Conservation (phyloP, 1,139 yeast genomes). For the Yamadazyma aaseri region DNA sequence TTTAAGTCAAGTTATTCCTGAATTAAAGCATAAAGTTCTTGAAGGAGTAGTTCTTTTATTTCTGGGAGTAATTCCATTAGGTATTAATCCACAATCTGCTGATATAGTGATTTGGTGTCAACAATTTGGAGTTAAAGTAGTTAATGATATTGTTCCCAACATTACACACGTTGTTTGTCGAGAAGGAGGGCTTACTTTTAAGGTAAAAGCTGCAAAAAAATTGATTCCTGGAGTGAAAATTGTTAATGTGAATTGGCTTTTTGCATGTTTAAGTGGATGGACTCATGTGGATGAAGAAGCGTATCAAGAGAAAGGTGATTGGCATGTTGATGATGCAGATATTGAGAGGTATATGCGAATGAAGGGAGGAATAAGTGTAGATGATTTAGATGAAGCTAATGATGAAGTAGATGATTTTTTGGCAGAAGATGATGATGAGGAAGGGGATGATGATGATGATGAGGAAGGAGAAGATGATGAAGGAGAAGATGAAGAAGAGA, state of each 20-base stretch:
- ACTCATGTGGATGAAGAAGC: conserved; percentile 61
- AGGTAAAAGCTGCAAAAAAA: conserved; percentile 73
- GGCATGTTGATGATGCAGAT: conserved; percentile 44
- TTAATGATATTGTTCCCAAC: conserved; percentile 64
- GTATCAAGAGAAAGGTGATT: conserved; percentile 50
- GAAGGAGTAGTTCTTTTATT: conserved; percentile 70
- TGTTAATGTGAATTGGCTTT: conserved; percentile 93
- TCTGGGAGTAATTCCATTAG: conserved; percentile 84
- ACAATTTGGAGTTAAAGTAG: conserved; percentile 88
- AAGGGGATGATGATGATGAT: conserved; percentile 37
- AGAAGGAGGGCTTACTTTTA: conserved; percentile 56
- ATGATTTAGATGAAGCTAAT: conserved; percentile 53
- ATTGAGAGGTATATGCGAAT: conserved; percentile 35
- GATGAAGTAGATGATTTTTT: conserved; percentile 61
- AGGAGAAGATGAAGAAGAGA: conserved; percentile 24
- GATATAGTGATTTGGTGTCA: conserved; percentile 92
- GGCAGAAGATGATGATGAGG: conserved; percentile 54
- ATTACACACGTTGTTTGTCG: conserved; percentile 89
- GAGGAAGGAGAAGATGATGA: conserved; percentile 25
- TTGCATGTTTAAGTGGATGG: conserved; percentile 84
- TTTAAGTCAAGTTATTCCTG: conserved; percentile 67
- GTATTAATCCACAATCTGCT: conserved; percentile 64
- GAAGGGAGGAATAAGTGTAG: conserved; percentile 1
- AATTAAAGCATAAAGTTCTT: conserved; percentile 66
- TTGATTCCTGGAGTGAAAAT: conserved; percentile 66